phyloP scores from a whole-genome alignment of 495 filamentous ascomycete genomes.

The Neurospora terricola region DNA sequence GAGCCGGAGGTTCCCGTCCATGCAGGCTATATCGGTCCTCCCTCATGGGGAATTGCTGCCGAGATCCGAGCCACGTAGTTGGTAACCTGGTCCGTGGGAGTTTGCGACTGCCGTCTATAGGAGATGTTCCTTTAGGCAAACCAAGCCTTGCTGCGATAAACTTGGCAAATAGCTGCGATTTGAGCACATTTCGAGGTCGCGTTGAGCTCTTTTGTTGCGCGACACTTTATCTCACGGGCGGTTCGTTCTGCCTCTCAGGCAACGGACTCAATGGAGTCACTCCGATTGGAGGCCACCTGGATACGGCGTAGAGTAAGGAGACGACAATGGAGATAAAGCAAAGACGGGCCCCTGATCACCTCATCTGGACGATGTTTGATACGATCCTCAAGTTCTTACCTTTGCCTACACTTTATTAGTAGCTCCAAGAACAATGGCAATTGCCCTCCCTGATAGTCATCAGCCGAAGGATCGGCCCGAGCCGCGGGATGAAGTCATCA shows the following conservation, averaged over 20 bases:
- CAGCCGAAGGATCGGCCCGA: neutral
- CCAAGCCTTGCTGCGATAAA: neutral
- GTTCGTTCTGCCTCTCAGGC: neutral
- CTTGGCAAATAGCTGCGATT: neutral
- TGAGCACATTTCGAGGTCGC: neutral
- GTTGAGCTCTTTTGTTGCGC: neutral
- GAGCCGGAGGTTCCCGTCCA: neutral
- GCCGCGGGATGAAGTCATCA: neutral
- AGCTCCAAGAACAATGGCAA: neutral
- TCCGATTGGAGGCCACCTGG: neutral
- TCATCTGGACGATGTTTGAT: neutral
- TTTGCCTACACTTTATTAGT: neutral
- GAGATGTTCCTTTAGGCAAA: neutral
- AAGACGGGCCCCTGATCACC: neutral
- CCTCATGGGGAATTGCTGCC: neutral
- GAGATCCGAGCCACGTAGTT: neutral
- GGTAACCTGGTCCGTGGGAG: neutral
- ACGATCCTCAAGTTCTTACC: neutral
- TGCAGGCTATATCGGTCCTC: neutral
- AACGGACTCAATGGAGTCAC: neutral
- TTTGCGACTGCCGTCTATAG: neutral
- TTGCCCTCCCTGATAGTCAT: neutral
- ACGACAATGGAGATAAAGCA: neutral
- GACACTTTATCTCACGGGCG: neutral
- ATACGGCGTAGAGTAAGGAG: neutral